phyloP scores from a whole-genome alignment of 345 rosid genomes.

The Brassica carinata region DNA sequence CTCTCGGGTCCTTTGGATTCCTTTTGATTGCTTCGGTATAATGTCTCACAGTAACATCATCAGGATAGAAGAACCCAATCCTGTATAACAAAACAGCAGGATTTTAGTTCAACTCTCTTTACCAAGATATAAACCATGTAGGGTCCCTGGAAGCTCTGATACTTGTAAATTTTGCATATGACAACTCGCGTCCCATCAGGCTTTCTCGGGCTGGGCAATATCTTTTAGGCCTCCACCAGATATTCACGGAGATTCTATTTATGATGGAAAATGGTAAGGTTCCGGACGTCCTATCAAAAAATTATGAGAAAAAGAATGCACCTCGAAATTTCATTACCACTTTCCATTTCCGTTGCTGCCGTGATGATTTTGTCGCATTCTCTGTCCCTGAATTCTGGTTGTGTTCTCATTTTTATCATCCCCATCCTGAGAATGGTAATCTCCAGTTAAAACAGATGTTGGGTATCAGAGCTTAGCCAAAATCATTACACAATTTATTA shows the following conservation, averaged over 20 bases:
- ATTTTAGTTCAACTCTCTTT: too few species aligned
- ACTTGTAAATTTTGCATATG: too few species aligned
- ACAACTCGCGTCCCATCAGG: too few species aligned
- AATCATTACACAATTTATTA: too few species aligned
- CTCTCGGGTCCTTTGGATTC: too few species aligned
- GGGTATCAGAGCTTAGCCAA: neutral
- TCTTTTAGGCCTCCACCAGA: neutral
- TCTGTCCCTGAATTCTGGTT: neutral
- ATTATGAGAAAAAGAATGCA: neutral
- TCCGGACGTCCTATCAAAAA: neutral
- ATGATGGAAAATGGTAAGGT: neutral
- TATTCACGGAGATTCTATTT: neutral
- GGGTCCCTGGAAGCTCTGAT: too few species aligned
- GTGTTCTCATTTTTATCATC: neutral
- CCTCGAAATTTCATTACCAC: neutral
- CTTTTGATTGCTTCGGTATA: too few species aligned
- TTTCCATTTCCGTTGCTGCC: neutral
- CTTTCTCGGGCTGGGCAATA: too few species aligned
- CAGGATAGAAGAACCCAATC: too few species aligned
- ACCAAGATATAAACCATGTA: too few species aligned
- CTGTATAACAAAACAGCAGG: too few species aligned
- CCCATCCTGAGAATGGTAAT: neutral
- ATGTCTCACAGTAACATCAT: too few species aligned
- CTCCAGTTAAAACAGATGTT: neutral
- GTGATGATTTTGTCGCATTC: neutral